These are phyloP conservation scores for Nemania sp. DNA, from an alignment of 2,329 filamentous ascomycete species.

Conservation along the genomic window DNA sequence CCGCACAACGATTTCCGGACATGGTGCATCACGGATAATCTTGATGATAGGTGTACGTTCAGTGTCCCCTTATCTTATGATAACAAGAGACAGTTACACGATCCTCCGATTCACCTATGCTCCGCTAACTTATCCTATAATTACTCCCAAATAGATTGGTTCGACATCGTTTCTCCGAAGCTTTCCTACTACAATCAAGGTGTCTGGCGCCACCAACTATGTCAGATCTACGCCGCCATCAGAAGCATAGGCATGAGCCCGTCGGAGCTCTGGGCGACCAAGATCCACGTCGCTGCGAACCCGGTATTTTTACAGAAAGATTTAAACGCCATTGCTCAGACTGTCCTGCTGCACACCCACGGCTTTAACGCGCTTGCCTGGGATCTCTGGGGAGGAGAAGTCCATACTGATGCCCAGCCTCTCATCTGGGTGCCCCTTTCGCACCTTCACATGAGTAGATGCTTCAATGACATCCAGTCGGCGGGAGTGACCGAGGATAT, in stretches of 20 bases:
- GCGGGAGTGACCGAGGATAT: not conserved
- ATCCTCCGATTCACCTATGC: not conserved
- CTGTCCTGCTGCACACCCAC: not conserved
- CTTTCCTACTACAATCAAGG: not conserved
- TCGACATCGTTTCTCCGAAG: slow-evolving; percentile 7
- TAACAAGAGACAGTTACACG: not conserved
- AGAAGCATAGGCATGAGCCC: not conserved
- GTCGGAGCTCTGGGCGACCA: not conserved
- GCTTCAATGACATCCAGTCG: not conserved
- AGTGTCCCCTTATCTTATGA: not conserved
- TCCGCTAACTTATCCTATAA: not conserved
- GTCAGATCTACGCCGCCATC: not conserved
- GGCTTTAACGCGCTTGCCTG: not conserved
- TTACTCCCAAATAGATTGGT: not conserved
- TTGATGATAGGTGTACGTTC: not conserved
- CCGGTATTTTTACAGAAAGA: not conserved
- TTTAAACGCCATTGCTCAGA: not conserved
- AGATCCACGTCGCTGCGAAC: not conserved
- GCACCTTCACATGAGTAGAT: not conserved
- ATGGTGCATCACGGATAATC: slow-evolving; percentile 9
- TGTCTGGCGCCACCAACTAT: not conserved
- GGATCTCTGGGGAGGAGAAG: not conserved
- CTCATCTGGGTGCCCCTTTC: not conserved
- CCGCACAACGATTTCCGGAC: not conserved
- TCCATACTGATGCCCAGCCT: not conserved